phyloP scores from a whole-genome alignment of 164 flowering plant genomes.

The Sextonia rubra region DNA sequence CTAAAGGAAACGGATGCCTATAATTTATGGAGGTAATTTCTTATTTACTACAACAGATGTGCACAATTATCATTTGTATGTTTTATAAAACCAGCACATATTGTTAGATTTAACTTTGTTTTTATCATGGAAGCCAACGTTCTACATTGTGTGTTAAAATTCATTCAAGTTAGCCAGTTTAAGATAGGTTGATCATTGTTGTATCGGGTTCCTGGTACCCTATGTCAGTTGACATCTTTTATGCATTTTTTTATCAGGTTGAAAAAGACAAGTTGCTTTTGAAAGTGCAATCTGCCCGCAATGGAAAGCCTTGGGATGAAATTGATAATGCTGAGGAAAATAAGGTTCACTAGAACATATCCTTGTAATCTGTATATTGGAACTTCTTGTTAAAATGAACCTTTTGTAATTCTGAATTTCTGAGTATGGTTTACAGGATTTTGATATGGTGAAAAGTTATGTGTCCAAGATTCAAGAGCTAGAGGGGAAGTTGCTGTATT shows the following conservation, averaged over 20 bases:
- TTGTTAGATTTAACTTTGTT: too few relatives aligned
- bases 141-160: background rate
- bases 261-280: conserved; percentile 74
- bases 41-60: too few relatives aligned
- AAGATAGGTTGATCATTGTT: background rate
- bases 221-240: background rate
- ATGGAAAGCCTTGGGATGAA: conserved; percentile 85
- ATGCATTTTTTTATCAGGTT: conserved; percentile 36
- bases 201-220: too few relatives aligned
- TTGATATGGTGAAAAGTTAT: conserved; percentile 55
- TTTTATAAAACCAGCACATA: too few relatives aligned
- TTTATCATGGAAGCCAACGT: background rate
- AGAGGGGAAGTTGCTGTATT: conserved; percentile 63
- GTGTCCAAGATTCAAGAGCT: conserved; percentile 73
- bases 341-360: conserved; percentile 40
- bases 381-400: background rate
- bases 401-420: background rate
- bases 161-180: background rate
- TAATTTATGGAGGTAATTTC: too few relatives aligned
- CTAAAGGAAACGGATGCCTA: too few relatives aligned
- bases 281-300: conserved; percentile 71
- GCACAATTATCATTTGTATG: too few relatives aligned
- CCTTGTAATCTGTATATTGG: background rate
- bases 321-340: conserved; percentile 34
- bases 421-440: conserved; percentile 37